These are phyloP conservation scores for Diaporthe humulicola DNA, from an alignment of 2,329 filamentous ascomycete species.

Conservation along the genomic window DNA sequence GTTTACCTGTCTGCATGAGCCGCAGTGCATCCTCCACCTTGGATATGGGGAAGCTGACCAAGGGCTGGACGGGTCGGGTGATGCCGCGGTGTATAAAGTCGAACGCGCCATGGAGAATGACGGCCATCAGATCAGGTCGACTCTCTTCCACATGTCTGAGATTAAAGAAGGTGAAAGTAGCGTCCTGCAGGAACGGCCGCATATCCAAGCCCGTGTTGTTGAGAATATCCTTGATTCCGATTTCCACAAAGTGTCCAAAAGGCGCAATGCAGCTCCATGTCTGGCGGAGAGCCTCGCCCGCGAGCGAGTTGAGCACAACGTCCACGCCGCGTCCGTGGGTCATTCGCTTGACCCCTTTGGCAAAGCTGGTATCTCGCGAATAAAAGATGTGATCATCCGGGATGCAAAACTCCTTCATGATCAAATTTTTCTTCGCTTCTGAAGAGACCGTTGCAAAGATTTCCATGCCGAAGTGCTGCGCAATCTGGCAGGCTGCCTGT, in stretches of 20 bases:
- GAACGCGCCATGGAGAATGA: neutral
- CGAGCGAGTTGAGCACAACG: neutral
- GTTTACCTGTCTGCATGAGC: constrained; percentile 47
- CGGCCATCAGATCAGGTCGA: neutral
- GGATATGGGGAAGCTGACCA: constrained; percentile 39
- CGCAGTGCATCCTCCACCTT: constrained; percentile 54
- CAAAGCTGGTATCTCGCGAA: constrained; percentile 44
- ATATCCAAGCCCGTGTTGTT: constrained; percentile 53
- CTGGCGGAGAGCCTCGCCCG: constrained; percentile 45
- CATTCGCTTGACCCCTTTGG: constrained; percentile 42
- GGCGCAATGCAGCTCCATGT: constrained; percentile 41
- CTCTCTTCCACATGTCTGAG: constrained; percentile 43
- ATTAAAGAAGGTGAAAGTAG: constrained; percentile 49
- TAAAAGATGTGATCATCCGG: constrained; percentile 48
- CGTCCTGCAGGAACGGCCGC: constrained; percentile 39
- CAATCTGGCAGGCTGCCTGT: constrained; percentile 33
- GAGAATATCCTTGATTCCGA: constrained; percentile 39
- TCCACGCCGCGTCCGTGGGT: constrained; percentile 42
- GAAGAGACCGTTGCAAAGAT: constrained; percentile 33
- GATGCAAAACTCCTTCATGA: constrained; percentile 40
- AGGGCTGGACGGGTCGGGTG: constrained; percentile 25
- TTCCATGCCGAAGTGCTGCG: constrained; percentile 39
- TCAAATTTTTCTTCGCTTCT: constrained; percentile 24
- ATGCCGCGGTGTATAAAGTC: neutral
- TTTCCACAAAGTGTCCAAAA: constrained; percentile 39